phyloP scores from a whole-genome alignment of 805 yeast genomes.

The Scheffersomyces amazonensis region DNA sequence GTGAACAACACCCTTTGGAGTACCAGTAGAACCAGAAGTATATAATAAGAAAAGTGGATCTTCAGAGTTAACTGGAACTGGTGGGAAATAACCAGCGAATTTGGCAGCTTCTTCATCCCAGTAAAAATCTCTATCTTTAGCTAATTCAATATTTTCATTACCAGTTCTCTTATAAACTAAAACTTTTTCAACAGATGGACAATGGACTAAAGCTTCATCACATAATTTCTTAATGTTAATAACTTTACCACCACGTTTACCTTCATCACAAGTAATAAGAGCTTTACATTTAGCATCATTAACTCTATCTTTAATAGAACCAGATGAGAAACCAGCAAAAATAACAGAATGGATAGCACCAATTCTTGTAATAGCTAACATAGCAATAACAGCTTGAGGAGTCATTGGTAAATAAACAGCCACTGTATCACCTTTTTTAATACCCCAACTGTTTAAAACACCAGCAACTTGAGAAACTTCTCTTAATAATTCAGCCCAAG shows the following conservation, averaged over 20 bases:
- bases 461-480: constrained; percentile 73
- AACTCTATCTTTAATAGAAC: constrained; percentile 69
- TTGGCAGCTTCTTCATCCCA: constrained; percentile 71
- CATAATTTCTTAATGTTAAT: constrained; percentile 79
- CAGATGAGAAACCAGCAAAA: constrained; percentile 80
- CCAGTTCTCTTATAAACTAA: constrained; percentile 76
- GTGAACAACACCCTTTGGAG: constrained; percentile 85
- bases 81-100: constrained; percentile 68
- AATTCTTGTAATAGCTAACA: constrained; percentile 74
- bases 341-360: constrained; percentile 86
- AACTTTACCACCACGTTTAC: constrained; percentile 78
- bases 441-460: constrained; percentile 62
- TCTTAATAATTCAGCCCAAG: constrained; percentile 69
- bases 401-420: constrained; percentile 87
- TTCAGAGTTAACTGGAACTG: constrained; percentile 73
- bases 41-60: constrained; percentile 78
- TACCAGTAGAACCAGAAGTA: constrained; percentile 86
- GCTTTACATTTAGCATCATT: constrained; percentile 69
- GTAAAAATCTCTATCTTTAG: constrained; percentile 64
- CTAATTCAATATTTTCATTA: constrained; percentile 48
- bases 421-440: constrained; percentile 78
- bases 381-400: constrained; percentile 71
- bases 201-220: constrained; percentile 69
- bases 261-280: constrained; percentile 79
- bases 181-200: constrained; percentile 68